A percentile compares a stretch with the other conserved stretches of the same genome.
phyloP scores from a whole-genome alignment of 495 filamentous ascomycete species.

The Lasiosphaeria ovina region DNA sequence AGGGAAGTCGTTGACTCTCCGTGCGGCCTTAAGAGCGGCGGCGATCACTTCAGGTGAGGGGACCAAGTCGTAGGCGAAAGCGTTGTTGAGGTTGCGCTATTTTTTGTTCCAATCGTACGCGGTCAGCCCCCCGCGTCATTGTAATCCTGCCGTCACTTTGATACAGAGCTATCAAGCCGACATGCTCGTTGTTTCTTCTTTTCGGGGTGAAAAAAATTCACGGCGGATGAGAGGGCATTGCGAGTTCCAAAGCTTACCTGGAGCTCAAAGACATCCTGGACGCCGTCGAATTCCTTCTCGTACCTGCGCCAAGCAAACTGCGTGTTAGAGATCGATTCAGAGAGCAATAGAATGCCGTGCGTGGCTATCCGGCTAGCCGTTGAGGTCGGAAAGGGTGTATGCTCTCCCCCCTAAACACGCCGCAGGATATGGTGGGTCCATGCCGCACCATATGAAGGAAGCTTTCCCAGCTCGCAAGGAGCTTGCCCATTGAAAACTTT shows the following conservation, averaged over 20 bases:
- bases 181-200: background rate
- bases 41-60: conserved; percentile 88
- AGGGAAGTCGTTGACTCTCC: conserved; percentile 97
- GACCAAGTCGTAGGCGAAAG: conserved; percentile 99
- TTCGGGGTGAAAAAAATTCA: no score
- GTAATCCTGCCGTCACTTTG: background rate
- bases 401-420: no score
- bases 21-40: conserved; percentile 85
- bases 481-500: conserved; percentile 8
- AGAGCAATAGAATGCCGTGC: background rate
- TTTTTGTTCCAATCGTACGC: background rate
- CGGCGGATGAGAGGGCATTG: no score
- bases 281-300: conserved; percentile 97
- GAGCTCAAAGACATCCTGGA: conserved; percentile 99
- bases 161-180: background rate
- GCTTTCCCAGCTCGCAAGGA: background rate
- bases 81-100: conserved; percentile 99
- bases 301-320: conserved; percentile 59
- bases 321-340: conserved; percentile 30
- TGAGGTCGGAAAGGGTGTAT: background rate
- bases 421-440: conserved; percentile 3
- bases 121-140: background rate
- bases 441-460: conserved; percentile 5
- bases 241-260: conserved; percentile 64
- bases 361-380: background rate